Evolutionary conservation across 2,329 filamentous ascomycete genomes (phyloP).

Genomic region (Diaporthe sp.): DNA sequence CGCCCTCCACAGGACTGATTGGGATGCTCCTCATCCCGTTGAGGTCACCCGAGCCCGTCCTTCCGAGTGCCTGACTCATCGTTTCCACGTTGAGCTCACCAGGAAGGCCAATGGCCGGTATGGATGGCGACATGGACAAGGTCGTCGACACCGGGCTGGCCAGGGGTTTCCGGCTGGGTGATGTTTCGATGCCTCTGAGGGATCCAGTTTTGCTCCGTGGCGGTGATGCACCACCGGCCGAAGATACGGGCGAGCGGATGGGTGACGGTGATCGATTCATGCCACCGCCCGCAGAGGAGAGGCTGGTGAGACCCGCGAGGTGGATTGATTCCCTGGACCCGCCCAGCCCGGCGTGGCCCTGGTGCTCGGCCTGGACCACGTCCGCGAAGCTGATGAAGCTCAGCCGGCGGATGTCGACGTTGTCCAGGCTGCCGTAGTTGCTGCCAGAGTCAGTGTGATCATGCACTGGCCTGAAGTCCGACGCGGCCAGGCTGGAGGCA

Average conservation of each 20-base stretch:
- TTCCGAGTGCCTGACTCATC: constrained; percentile 89
- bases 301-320: constrained; percentile 74
- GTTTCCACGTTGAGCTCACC: constrained; percentile 91
- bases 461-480: constrained; percentile 67
- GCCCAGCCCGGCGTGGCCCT: constrained; percentile 65
- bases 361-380: constrained; percentile 89
- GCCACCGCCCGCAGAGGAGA: constrained; percentile 59
- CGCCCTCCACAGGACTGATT: constrained; percentile 67
- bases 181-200: constrained; percentile 80
- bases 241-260: constrained; percentile 82
- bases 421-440: constrained; percentile 84
- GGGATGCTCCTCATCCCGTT: constrained; percentile 68
- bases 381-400: constrained; percentile 98
- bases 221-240: constrained; percentile 70
- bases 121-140: constrained; percentile 39
- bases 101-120: constrained; percentile 31
- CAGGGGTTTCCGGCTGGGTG: constrained; percentile 68
- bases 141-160: constrained; percentile 72
- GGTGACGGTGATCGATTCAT: constrained; percentile 80
- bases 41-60: constrained; percentile 88
- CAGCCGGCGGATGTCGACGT: constrained; percentile 80
- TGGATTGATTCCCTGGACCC: constrained; percentile 79
- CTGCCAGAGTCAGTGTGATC: constrained; percentile 62
- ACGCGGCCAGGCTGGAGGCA: constrained; percentile 51
- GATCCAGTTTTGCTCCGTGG: constrained; percentile 83